Conservation (phyloP, 495 filamentous ascomycete species). For the Xylaria flabelliformis region DNA sequence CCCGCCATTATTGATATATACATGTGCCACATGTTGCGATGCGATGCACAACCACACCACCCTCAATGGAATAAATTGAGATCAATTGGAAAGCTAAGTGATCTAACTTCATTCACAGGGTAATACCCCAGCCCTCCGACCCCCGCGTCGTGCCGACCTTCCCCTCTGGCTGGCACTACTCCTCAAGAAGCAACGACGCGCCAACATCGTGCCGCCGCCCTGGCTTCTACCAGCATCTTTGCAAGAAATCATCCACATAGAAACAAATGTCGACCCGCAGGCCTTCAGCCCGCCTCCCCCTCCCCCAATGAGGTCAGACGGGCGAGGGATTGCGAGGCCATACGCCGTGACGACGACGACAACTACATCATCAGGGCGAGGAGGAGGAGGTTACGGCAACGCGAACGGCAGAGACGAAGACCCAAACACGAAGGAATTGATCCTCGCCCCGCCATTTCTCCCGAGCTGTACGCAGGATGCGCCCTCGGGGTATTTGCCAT, state of each 20-base stretch:
- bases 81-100: background rate
- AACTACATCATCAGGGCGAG: slow-evolving; percentile 16
- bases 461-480: slow-evolving; percentile 64
- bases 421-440: slow-evolving; percentile 20
- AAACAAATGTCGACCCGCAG: slow-evolving; percentile 68
- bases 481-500: slow-evolving; percentile 74
- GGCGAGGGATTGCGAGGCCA: slow-evolving; percentile 43
- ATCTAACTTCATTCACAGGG: slow-evolving; percentile 61
- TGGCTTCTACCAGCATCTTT: slow-evolving; percentile 84
- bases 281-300: slow-evolving; percentile 79
- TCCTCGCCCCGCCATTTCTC: slow-evolving; percentile 65
- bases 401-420: background rate
- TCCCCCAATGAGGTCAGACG: slow-evolving; percentile 58
- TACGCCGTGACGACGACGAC: slow-evolving; percentile 18
- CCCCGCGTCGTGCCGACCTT: slow-evolving; percentile 78
- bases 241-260: slow-evolving; percentile 74
- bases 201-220: slow-evolving; percentile 88
- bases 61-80: background rate
- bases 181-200: slow-evolving; percentile 91
- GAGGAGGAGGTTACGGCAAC: slow-evolving; percentile 19
- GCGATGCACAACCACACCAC: background rate
- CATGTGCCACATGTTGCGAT: too few relatives aligned
- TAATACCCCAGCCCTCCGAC: slow-evolving; percentile 72
- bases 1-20: slow-evolving; percentile 28
- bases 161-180: slow-evolving; percentile 98